Base-by-base conservation (phyloP, 106 monocot species). In the Narthecium ossifragum region DNA sequence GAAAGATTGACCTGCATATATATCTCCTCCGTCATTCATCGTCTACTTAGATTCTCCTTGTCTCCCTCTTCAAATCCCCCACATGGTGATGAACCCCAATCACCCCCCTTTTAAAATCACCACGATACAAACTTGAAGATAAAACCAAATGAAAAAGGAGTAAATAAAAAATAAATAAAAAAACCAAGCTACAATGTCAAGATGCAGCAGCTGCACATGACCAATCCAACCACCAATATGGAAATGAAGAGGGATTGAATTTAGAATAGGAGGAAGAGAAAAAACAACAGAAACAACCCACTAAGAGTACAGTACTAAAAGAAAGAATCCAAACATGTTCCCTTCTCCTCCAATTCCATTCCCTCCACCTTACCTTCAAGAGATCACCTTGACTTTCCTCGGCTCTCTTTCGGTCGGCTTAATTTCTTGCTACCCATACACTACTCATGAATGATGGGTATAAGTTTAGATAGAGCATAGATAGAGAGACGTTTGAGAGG, bases 21-120 rank as follows among this genome's bases (percentile, higher is more conserved):
- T n/a, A n/a, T 68, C 67, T 41, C 57, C 31, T 63, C 67, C 66
- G 67, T 61, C 61, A 72, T 63, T 72, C 72, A 73, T 60, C 53
- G 50, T 65, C 55, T 43, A 60, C 67, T 68, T 73, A 78, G 78
- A 78, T 78, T 78, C 78, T 78, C 51, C 61, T 57, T 78, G 72
- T 72, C 72, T 68, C 72, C 62, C 68, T 45, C 56, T 67, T 60
- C 61, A 53, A 67, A 67, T 66, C 49, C 41, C 53, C 33, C 77
- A 61, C 77, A 67, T 66, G 55, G 46, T 52, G 26, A 21, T 70
- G 70, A 57, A 69, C 69, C 47, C 66, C 39, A 28, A 24, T 65
- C 13, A 8, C 23, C 21, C 6, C 17, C n/a, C n/a, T n/a, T n/a
- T n/a, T n/a, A n/a, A n/a, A n/a, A n/a, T n/a, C n/a, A n/a, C n/a